phyloP scores from a whole-genome alignment of 2,329 filamentous ascomycete genomes.

The Didymella sp. region DNA sequence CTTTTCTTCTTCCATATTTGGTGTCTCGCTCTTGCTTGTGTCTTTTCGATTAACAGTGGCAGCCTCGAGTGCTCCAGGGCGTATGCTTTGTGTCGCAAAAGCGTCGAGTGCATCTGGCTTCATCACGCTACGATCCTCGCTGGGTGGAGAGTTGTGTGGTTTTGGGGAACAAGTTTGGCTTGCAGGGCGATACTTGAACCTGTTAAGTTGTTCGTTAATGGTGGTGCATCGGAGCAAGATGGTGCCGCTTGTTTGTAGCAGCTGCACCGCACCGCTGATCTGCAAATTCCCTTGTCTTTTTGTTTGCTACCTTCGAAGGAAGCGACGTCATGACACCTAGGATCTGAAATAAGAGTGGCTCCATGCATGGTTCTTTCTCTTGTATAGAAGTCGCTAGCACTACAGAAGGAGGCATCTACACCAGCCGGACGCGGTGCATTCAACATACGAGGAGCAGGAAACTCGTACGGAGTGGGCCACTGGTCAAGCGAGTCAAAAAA shows the following conservation, averaged over 20 bases:
- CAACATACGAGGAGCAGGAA: not conserved
- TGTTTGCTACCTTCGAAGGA: constrained; percentile 1
- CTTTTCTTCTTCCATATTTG: not conserved
- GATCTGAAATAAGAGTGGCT: not conserved
- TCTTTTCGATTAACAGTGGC: constrained; percentile 3
- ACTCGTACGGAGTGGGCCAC: not conserved
- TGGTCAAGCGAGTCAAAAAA: not conserved
- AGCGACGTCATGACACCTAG: constrained; percentile 1
- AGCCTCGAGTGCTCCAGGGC: constrained; percentile 28
- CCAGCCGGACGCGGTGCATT: not conserved
- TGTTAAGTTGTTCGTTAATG: not conserved
- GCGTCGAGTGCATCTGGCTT: constrained; percentile 28
- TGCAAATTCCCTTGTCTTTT: not conserved
- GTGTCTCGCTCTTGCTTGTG: not conserved
- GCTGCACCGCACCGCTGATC: not conserved
- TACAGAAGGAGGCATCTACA: not conserved
- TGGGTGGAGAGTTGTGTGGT: too few relatives aligned
- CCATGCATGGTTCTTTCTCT: not conserved
- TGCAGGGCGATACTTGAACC: too few relatives aligned
- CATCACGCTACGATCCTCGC: constrained; percentile 8
- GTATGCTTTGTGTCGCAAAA: constrained; percentile 27
- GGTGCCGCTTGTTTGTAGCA: not conserved
- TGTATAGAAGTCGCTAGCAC: not conserved
- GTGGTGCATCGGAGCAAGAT: not conserved
- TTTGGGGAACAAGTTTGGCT: not conserved